Evolutionary conservation across 495 filamentous ascomycete species (phyloP), one percentile per base, ranked within the genome.

Genomic region (Penicillium robsamsonii): DNA sequence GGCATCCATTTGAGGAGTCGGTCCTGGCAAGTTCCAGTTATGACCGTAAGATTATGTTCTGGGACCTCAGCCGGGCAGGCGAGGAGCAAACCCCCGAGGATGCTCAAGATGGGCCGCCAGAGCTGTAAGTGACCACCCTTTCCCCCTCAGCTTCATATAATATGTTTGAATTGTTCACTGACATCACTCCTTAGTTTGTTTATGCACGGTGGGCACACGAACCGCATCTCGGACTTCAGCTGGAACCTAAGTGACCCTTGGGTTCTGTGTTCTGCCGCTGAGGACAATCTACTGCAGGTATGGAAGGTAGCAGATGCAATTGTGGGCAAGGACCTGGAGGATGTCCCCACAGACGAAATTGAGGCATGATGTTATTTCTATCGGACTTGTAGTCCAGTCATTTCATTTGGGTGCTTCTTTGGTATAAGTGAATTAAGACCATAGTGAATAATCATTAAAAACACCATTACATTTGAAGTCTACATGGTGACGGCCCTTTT

Each of bases 161-260:
- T 42, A 44, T 58, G 27, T 13, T 44, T 31, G 24, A 54, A 27
- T 58, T 53, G 42, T 67, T 75, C 65, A 69, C 50, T 63, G 13
- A 48, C 40, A 55, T 18, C 30, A 52, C 11, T 31, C n/a, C 13
- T 9, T 59, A 91, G 88, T 45, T 75, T 96, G 13, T 99, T 99
- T 70, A 99, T 99, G 94, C 95, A 99, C 63, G 95, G 94, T 56
- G 95, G 95, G 22, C 95, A 97, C 74, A 99, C 93, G 15, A 96
- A 96, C 68, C 87, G 92, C 52, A 85, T 99, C 40, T 88, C 89
- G 10, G 95, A 99, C 71, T 97, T 99, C 63, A 91, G 87, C 76
- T 99, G 93, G 92, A 99, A 97, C 68, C 81, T 85, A 56, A 96
- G 92, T 63, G 89, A 96, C 64, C 92, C 92, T 12, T 99, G 95